Percentiles rank a stretch among this genome's conserved stretches.
Evolutionary conservation across 2,329 filamentous ascomycete genomes (phyloP).

Genomic region (Claviceps purpurea): DNA sequence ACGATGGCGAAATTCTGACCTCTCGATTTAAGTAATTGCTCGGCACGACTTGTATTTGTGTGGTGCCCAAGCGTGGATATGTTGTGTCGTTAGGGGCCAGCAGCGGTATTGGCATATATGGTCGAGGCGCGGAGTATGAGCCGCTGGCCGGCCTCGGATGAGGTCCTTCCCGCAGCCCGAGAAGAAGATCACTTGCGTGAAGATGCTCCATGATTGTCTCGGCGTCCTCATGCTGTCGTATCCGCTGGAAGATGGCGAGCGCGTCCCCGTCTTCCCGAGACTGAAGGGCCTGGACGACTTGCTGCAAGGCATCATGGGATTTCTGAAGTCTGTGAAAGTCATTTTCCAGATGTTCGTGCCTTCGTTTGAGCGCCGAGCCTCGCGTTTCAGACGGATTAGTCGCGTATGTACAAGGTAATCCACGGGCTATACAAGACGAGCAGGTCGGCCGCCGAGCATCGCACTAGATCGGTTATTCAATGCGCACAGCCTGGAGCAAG

Average conservation of each 20-base stretch:
- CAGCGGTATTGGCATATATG: not conserved
- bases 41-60: not conserved
- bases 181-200: slow-evolving; percentile 1
- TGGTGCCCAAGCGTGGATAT: not conserved
- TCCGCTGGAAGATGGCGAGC: not conserved
- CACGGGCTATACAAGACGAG: not conserved
- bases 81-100: not conserved
- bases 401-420: not conserved
- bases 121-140: not conserved
- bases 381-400: not conserved
- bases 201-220: not conserved
- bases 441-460: slow-evolving; percentile 1
- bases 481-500: not conserved
- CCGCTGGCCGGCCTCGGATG: not conserved
- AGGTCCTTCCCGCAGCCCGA: not conserved
- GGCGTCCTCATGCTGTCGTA: not conserved
- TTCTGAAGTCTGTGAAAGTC: not conserved
- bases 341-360: not conserved
- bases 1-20: not conserved
- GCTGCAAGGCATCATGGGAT: not conserved
- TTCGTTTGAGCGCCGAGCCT: not conserved
- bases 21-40: not conserved
- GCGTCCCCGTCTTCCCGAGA: not conserved
- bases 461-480: not conserved
- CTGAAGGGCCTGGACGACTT: not conserved